Base-by-base conservation (phyloP, 2,329 filamentous ascomycete genomes). In the Alternaria alternata region DNA sequence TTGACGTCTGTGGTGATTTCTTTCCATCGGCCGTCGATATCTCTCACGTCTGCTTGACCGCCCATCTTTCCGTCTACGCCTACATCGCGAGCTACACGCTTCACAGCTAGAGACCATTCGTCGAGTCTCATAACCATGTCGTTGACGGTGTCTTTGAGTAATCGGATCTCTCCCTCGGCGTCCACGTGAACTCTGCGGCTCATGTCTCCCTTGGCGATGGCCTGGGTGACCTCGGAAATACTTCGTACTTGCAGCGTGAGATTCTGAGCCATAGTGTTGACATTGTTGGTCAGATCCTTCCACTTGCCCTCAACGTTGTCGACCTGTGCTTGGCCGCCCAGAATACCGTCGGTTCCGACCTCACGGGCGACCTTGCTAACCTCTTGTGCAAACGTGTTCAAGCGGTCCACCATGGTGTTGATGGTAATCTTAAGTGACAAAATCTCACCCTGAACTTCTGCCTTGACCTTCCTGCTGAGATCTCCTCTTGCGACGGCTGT, bases 41-140 rank as follows among this genome's bases (percentile, higher is more conserved):
- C 94, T 66, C 93, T 92, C 51, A 97, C 92, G 76, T 97, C 94
- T 62, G 94, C 95, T 78, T 99, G 95, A 18, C 94, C 94, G 72
- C 94, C 94, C 92, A 99, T 97, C 83, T 97, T 98, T 64, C 94
- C 94, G 73, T 98, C 95, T 53, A 98, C 94, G 67, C 94, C 94
- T 68, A 98, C 95, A 78, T 98, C 95, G 73, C 95, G 94, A 59
- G 94, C 94, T 30, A 99, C 94, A 70, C 94, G 88, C 81, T 98
- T 95, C 65, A 99, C 91, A 75, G 97, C 94, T 69, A 96, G 93
- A 57, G 94, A 97, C 87, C 97, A 98, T 66, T 94, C 94, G 61
- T 95, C 96, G 51, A 99, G 83, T 64, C 94, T 89, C 76, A 94
- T 94, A 67, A 98, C 94, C 94, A 97, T 97, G 88, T 97, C 94